phyloP scores from a whole-genome alignment of 768 basidiomycete species.

The Dioszegia hungarica region DNA sequence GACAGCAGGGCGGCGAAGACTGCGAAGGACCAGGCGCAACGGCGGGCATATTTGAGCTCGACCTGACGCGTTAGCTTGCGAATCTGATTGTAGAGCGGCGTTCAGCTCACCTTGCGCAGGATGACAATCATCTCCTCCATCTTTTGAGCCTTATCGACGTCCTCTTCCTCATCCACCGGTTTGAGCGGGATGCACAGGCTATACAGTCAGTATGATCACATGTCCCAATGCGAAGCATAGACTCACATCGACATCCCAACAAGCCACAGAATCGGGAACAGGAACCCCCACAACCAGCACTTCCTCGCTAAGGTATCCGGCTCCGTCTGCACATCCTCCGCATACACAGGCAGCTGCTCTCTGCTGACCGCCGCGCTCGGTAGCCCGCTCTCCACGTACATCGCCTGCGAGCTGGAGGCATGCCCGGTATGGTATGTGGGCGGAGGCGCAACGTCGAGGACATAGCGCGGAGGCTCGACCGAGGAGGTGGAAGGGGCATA shows the following conservation, averaged over 20 bases:
- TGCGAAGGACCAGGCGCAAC: constrained; percentile 25
- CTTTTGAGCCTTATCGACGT: constrained; percentile 39
- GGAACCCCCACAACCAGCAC: constrained; percentile 38
- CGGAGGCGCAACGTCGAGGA: constrained; percentile 23
- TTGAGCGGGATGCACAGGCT: constrained; percentile 41
- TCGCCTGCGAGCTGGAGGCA: neutral
- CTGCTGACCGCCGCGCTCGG: neutral
- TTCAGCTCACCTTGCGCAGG: constrained; percentile 28
- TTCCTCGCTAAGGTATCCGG: constrained; percentile 36
- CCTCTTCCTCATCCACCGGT: constrained; percentile 32
- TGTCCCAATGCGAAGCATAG: neutral
- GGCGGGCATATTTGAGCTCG: constrained; percentile 39
- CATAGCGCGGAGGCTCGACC: constrained; percentile 22
- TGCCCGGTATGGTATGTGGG: neutral
- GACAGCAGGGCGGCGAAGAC: constrained; percentile 16
- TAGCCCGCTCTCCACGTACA: neutral
- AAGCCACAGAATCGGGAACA: constrained; percentile 36
- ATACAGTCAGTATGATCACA: neutral
- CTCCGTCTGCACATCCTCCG: constrained; percentile 30
- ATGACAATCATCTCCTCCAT: constrained; percentile 41
- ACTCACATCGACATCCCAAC: constrained; percentile 42
- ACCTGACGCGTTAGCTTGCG: constrained; percentile 24
- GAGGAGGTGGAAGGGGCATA: neutral
- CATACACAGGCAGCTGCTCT: constrained; percentile 34
- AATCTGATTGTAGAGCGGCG: neutral